Base-by-base conservation (phyloP, 2,329 filamentous ascomycete genomes). In the Penicillium sp. region DNA sequence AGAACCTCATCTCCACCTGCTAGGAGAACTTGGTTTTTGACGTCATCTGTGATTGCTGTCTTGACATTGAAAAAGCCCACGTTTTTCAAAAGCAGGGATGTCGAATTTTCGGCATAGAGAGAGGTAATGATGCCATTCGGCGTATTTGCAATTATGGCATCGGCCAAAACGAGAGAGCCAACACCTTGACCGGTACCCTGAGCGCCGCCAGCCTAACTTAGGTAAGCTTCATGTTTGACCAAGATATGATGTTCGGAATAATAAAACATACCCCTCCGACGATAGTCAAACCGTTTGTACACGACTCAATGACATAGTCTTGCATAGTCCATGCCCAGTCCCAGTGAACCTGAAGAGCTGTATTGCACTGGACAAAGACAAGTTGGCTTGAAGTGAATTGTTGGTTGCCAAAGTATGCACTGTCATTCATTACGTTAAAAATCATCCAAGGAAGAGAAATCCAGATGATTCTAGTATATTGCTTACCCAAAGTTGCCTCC, bases 351-450 rank as follows among this genome's bases (percentile, higher is more conserved):
- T 81, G 76, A 38, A 86, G 79, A 2, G 82, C 82, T 0, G 81
- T 85, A 0, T 74, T 71, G 32, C 74, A 78, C 35, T 77, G 74
- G 34, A 78, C 71, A 66, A 85, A 84, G 0, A 73, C 77, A 6
- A 86, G 62, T 45, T 82, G 80, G 3, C 78, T 76, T 18, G 80
- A 81, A 0, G 83, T 87, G 59, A 82, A 83, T 58, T 89, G 86
- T 72, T 89, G 85, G 57, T 80, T 85, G 13, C 85, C 84, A 57
- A 84, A 49, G 37, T 62, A 63, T 4, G 60, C 61, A 6, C 61
- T 61, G 34, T 31, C 18, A 32, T 31, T 31, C 29, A 31, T 31
- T 9, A 11, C 29, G 4, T 31, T 31, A 31, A 10, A 31, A 31
- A 9, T 2, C 9, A 31, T 31, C 29, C 9, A 31, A 11, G 29